These are phyloP conservation scores for Ustilago bromivora DNA, from an alignment of 1,284 basidiomycete genomes.

Conservation along the genomic window DNA sequence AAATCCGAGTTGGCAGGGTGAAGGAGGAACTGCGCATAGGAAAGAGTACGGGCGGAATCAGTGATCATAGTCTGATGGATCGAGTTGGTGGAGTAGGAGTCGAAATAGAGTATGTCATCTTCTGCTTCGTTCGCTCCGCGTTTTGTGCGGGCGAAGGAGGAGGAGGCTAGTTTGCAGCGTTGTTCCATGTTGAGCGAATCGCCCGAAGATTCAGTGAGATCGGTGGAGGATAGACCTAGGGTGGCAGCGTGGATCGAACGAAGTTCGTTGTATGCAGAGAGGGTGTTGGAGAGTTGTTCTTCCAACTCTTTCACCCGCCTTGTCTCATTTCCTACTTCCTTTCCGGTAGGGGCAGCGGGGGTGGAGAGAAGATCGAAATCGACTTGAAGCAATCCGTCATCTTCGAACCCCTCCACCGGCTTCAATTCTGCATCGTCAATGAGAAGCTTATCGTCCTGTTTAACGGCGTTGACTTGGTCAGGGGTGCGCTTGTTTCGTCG, in stretches of 20 bases:
- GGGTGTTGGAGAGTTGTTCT: conserved; percentile 42
- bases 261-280: conserved; percentile 55
- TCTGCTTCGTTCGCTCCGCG: conserved; percentile 31
- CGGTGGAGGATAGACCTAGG: conserved; percentile 35
- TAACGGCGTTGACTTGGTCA: conserved; percentile 33
- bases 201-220: conserved; percentile 22
- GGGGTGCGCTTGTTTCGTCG: conserved; percentile 36
- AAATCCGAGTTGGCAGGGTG: conserved; percentile 78
- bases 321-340: background rate
- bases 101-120: conserved; percentile 94
- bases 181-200: conserved; percentile 9
- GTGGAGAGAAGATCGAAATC: conserved; percentile 54
- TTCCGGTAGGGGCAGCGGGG: no score
- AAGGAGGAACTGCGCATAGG: conserved; percentile 91
- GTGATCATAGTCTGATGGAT: conserved; percentile 76
- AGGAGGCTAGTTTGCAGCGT: conserved; percentile 18
- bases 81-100: conserved; percentile 90
- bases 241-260: conserved; percentile 42
- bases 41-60: conserved; percentile 91
- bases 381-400: conserved; percentile 64
- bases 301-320: conserved; percentile 47
- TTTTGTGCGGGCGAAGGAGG: conserved; percentile 10
- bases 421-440: conserved; percentile 60
- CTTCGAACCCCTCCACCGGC: conserved; percentile 64
- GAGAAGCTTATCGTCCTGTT: conserved; percentile 38